A percentile compares a stretch with the other conserved stretches of the same genome.
phyloP scores from a whole-genome alignment of 2,329 filamentous ascomycete species.

The Curvularia sp. region DNA sequence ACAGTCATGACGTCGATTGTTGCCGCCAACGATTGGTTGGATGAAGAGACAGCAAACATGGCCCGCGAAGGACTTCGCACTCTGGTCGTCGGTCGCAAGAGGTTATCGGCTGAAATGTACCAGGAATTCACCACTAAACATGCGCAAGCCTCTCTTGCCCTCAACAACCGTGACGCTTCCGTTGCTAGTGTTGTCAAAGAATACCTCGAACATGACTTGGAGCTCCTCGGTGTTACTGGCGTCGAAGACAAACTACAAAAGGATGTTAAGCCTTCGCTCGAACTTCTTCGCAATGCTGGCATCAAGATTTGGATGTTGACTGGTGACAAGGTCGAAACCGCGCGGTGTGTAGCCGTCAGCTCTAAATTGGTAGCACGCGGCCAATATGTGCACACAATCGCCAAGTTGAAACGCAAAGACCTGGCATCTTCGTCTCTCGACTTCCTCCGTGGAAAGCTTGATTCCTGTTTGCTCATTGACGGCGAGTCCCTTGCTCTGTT shows the following conservation, averaged over 20 bases:
- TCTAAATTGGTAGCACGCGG: conserved; percentile 92
- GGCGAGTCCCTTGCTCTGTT: conserved; percentile 88
- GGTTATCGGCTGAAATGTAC: conserved; percentile 79
- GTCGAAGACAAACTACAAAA: conserved; percentile 97
- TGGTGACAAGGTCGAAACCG: conserved; percentile 97
- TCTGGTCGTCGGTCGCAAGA: conserved; percentile 91
- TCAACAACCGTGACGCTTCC: conserved; percentile 79
- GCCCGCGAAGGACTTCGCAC: conserved; percentile 94
- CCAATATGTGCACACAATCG: conserved; percentile 94
- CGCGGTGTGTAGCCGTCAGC: conserved; percentile 92
- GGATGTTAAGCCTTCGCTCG: conserved; percentile 93
- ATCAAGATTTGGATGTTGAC: conserved; percentile 99
- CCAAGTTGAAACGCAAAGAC: conserved; percentile 83
- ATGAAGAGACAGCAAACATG: conserved; percentile 99
- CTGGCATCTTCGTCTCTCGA: conserved; percentile 87
- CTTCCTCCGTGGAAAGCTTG: conserved; percentile 82
- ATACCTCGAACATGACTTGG: conserved; percentile 85
- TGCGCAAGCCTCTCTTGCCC: conserved; percentile 78
- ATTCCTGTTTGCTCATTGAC: conserved; percentile 91
- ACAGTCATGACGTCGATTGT: conserved; percentile 98
- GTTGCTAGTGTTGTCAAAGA: conserved; percentile 82
- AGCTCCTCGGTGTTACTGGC: conserved; percentile 94
- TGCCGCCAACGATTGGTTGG: conserved; percentile 95
- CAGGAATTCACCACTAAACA: conserved; percentile 78
- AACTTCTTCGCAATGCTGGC: conserved; percentile 92